Evolutionary conservation across 1,139 yeast species (phyloP), one percentile per base, ranked within the genome.

Genomic region (Nakaseomyces kungkrabaensis): DNA sequence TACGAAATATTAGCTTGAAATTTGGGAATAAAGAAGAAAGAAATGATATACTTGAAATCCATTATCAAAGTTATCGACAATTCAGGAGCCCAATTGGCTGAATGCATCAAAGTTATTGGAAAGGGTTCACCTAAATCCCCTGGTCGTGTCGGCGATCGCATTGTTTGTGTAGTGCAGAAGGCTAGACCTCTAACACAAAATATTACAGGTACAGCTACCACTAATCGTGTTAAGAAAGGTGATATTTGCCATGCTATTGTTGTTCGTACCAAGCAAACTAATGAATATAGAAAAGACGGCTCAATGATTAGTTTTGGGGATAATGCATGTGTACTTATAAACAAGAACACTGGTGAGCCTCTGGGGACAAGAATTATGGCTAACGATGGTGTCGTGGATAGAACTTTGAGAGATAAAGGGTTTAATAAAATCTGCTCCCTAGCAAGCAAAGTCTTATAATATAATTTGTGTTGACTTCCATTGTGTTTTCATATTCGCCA

Each of bases 161-260:
- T 92, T 56, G 96, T 94, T 25, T 95, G 89, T 52, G 98, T 94
- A 50, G 94, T 92, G 45, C 94, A 94, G 67, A 85, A 88, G 69
- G 96, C 97, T 43, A 81, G 80, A 62, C 90, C 96, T 9, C 65
- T 81, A 53, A 72, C 75, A 48, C 73, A 82, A 36, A 79, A 75
- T 51, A 75, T 81, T 51, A 77, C 85, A 1, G 88, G 87, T 52
- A 81, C 85, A 49, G 74, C 85, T 9, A 81, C 85, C 48, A 75
- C 79, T 45, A 87, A 85, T 67, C 76, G 94, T 67, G 96, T 90
- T 44, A 87, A 90, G 69, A 84, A 95, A 70, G 96, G 97, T 61
- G 98, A 92, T 63, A 88, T 92, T 48, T 84, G 95, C 54, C 95
- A 95, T 65, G 99, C 97, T 5, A 90, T 92, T 27, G 86, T 92